Conservation (phyloP, 2,329 filamentous ascomycete species). For the Clarireedia hainanense region DNA sequence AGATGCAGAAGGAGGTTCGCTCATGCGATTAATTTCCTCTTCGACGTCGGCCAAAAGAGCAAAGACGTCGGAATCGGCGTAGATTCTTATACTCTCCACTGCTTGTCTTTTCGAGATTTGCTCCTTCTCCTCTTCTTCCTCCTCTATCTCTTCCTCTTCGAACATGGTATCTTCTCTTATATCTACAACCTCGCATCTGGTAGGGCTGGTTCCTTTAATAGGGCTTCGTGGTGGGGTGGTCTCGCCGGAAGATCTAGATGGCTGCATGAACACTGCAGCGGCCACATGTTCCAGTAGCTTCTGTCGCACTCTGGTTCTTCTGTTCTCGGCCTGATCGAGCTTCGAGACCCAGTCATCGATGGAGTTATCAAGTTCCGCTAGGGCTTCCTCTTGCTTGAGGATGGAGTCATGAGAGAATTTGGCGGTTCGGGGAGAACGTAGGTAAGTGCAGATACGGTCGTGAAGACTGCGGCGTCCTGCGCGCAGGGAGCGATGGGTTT, state of each 20-base stretch:
- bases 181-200: not conserved
- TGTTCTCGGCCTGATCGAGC: slow-evolving; percentile 73
- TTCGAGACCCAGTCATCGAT: slow-evolving; percentile 78
- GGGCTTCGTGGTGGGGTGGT: slow-evolving; percentile 33
- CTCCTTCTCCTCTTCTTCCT: slow-evolving; percentile 4
- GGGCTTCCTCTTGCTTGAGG: slow-evolving; percentile 71
- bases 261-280: slow-evolving; percentile 49
- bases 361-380: slow-evolving; percentile 66
- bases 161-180: not conserved
- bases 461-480: slow-evolving; percentile 72
- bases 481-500: slow-evolving; percentile 66
- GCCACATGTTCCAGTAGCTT: slow-evolving; percentile 78
- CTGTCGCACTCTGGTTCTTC: slow-evolving; percentile 65
- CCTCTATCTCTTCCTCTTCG: not conserved
- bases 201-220: slow-evolving; percentile 29
- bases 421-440: slow-evolving; percentile 61
- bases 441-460: slow-evolving; percentile 67
- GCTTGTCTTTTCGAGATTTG: slow-evolving; percentile 30
- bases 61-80: slow-evolving; percentile 60
- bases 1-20: slow-evolving; percentile 7
- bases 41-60: slow-evolving; percentile 61
- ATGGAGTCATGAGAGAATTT: slow-evolving; percentile 69
- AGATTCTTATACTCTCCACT: slow-evolving; percentile 60
- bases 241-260: slow-evolving; percentile 15
- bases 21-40: slow-evolving; percentile 44